Evolutionary conservation across 2,329 filamentous ascomycete genomes (phyloP), one percentile per base, ranked within the genome.

Genomic region (Stagonosporopsis cucurbitacearum): DNA sequence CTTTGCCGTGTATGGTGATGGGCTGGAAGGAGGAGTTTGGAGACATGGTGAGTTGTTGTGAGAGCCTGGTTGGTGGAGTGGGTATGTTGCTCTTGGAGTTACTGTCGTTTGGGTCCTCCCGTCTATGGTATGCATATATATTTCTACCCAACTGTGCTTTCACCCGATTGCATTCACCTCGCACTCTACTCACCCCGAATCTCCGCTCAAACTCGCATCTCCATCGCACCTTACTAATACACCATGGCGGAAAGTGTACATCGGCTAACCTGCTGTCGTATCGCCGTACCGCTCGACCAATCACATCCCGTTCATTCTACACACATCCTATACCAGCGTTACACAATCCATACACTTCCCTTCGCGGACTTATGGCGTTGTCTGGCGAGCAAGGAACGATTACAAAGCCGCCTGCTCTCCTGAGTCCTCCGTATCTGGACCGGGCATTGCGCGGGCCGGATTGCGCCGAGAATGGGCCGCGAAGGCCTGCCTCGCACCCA

Each of bases 1-100:
- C 47, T 13, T 57, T 58, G 47, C 69, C 69, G 44, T 62, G 64
- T 51, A 70, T 53, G 17, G 58, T 60, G 42, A 70, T 65, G 22
- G 65, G 62, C 20, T 68, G 58, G 58, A 69, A 23, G 9, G 47
- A 50, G 8, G 40, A 20, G 35, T 49, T 45, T 12, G 52, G 48
- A 28, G 57, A 45, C 55, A 58, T 61, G 35, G 19, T 58, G 25
- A 11, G 5, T 35, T 37, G 35, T 37, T 37, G 35, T 19, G 12
- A n/a, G n/a, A n/a, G 35, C 20, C 17, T 37, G n/a, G 17, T 20
- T 17, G 33, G 15, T 4, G 33, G n/a, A 11, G 15, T 4, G 33
- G 6, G 6, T 48, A 22, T 40, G 13, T 25, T 37, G 46, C 40
- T 30, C 4, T 30, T 8, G 28, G 28, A 4, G 28, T 30, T 30